Conservation (phyloP, 2,329 filamentous ascomycete species). For the Aspergillus sp. region DNA sequence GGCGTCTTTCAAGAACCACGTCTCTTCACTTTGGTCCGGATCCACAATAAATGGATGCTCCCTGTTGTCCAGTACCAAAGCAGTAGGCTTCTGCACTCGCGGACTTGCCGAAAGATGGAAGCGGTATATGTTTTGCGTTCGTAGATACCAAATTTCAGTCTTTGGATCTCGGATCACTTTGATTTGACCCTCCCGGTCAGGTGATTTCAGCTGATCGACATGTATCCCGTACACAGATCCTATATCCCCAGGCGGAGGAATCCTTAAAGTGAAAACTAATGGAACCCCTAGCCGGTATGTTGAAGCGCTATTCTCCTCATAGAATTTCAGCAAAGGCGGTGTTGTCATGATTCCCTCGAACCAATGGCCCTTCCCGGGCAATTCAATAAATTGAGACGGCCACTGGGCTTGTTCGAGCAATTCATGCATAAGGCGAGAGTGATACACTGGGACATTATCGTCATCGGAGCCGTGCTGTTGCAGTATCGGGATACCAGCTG, state of each 20-base stretch:
- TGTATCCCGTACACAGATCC: slow-evolving; percentile 44
- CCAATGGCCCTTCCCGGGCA: slow-evolving; percentile 44
- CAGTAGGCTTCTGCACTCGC: slow-evolving; percentile 5
- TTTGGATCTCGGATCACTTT: slow-evolving; percentile 27
- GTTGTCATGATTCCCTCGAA: slow-evolving; percentile 51
- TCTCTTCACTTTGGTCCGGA: slow-evolving; percentile 2
- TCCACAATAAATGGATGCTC: slow-evolving; percentile 10
- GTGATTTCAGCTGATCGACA: slow-evolving; percentile 43
- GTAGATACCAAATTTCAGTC: slow-evolving; percentile 27
- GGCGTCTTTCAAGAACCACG: slow-evolving; percentile 18
- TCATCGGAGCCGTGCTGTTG: slow-evolving; percentile 51
- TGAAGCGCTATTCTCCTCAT: slow-evolving; percentile 23
- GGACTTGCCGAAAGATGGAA: slow-evolving; percentile 23
- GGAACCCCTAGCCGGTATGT: slow-evolving; percentile 11
- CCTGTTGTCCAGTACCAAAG: slow-evolving; percentile 13
- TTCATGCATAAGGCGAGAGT: slow-evolving; percentile 48
- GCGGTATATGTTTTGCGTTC: slow-evolving; percentile 38
- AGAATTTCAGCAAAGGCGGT: slow-evolving; percentile 41
- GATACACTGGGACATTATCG: slow-evolving; percentile 52
- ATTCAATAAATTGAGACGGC: slow-evolving; percentile 43
- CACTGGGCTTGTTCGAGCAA: slow-evolving; percentile 38
- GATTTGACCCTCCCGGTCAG: slow-evolving; percentile 45
- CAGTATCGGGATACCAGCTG: slow-evolving; percentile 45
- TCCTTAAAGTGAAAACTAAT: slow-evolving; percentile 39
- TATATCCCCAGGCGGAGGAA: slow-evolving; percentile 47